Percentiles rank a stretch among this genome's conserved stretches.
phyloP scores from a whole-genome alignment of 179 eudicot genomes.

The Gypsophila paniculata region DNA sequence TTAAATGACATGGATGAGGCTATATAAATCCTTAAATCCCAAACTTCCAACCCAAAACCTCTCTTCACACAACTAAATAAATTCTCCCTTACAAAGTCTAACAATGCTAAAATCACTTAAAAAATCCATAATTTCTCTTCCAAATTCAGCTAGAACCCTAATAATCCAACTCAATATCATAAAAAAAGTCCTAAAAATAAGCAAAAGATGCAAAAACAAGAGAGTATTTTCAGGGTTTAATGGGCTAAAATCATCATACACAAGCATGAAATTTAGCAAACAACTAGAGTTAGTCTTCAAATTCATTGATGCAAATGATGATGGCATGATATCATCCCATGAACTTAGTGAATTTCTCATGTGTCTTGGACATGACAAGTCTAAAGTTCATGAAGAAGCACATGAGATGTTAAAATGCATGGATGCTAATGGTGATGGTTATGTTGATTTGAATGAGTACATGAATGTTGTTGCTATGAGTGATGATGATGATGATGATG shows the following conservation, averaged over 20 bases:
- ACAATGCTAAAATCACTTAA: slow-evolving; percentile 23
- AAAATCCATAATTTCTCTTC: slow-evolving; percentile 20
- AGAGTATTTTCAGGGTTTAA: slow-evolving; percentile 29
- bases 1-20: not conserved
- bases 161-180: slow-evolving; percentile 21
- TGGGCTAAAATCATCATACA: slow-evolving; percentile 35
- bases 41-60: slow-evolving; percentile 11
- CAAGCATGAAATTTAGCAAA: slow-evolving; percentile 40
- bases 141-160: slow-evolving; percentile 23
- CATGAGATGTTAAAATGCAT: slow-evolving; percentile 42
- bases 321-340: slow-evolving; percentile 52
- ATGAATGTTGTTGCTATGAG: slow-evolving; percentile 37
- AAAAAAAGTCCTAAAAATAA: slow-evolving; percentile 1
- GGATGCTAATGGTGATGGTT: slow-evolving; percentile 65
- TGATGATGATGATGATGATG: slow-evolving; percentile 11
- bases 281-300: slow-evolving; percentile 62
- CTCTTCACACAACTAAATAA: not conserved
- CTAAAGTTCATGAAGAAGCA: slow-evolving; percentile 48
- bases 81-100: not conserved
- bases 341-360: slow-evolving; percentile 48
- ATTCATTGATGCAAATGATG: slow-evolving; percentile 64
- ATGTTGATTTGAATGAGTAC: slow-evolving; percentile 59
- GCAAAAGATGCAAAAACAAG: slow-evolving; percentile 25
- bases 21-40: slow-evolving; percentile 5
- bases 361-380: slow-evolving; percentile 46